Evolutionary conservation across 2,329 filamentous ascomycete genomes (phyloP), one percentile per base, ranked within the genome.

Genomic region (Trichoderma oligosporum): DNA sequence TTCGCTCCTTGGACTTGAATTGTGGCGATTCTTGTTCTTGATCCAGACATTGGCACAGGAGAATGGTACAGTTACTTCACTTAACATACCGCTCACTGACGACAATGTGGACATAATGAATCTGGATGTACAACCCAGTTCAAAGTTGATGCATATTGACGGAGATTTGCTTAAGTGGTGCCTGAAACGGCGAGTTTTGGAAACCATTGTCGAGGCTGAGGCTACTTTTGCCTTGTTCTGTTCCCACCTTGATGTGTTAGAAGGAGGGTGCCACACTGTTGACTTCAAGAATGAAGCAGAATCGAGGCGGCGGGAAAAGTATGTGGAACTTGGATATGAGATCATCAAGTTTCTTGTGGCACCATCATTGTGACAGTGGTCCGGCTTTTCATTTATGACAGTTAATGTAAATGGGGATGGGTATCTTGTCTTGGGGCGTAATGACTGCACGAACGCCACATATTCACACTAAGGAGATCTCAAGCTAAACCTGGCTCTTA

Each of bases 11-110:
- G 74, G 78, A 8, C 65, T 80, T 16, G 71, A 81, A 2, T 80
- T 86, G 7, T 88, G 87, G 82, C 78, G 79, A 6, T 76, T 96
- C 4, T 76, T 97, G 4, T 80, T 81, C 57, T 84, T 93, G 61
- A 68, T 97, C 1, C 86, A 95, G 66, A 86, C 87, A 58, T 68
- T 95, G 46, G 84, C 82, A 25, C 69, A 78, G 45, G 69, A 71
- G 24, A 80, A 78, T 24, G 65, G 69, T 6, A 62, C 67, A 3
- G 70, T 84, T 11, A 83, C 77, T 58, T 79, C 82, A 4, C 45
- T 25, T 22, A 27, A 47, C 29, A 48, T 22, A 8, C 6, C 24
- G 22, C 31, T 25, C 5, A n/a, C 12, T 8, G 57, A 60, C 8
- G 62, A 60, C 8, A 53, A 61, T 7, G 63, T 70, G 12, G 66